These are phyloP conservation scores for Colletotrichum theobromicola DNA, from an alignment of 2,329 filamentous ascomycete species.

Conservation along the genomic window DNA sequence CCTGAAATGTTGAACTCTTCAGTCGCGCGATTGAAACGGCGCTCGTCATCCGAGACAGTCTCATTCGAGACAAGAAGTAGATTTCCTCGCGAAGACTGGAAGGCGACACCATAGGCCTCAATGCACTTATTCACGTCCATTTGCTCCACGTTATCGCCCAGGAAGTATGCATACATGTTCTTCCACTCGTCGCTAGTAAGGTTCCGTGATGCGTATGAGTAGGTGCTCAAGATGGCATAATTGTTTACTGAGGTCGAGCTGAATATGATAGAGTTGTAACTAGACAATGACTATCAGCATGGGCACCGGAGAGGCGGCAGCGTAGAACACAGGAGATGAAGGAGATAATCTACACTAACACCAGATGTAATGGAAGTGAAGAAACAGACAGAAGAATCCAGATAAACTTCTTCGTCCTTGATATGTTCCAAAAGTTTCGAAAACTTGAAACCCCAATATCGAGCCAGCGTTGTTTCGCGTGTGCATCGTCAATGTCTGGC, in stretches of 20 bases:
- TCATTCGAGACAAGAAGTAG: not conserved
- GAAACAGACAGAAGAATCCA: not conserved
- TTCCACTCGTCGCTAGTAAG: not conserved
- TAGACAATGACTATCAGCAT: not conserved
- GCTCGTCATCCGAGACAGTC: too few species aligned
- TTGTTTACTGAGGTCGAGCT: not conserved
- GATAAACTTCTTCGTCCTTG: not conserved
- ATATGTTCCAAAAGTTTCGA: conserved; percentile 21
- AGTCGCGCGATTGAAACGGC: too few species aligned
- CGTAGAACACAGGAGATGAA: not conserved
- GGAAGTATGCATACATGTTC: not conserved
- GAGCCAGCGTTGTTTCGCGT: conserved; percentile 17
- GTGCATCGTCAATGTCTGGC: conserved; percentile 30
- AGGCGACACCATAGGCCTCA: not conserved
- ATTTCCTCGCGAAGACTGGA: not conserved
- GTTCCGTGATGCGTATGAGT: not conserved
- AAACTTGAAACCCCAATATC: conserved; percentile 29
- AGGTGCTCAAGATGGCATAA: not conserved
- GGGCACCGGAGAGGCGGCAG: too few species aligned
- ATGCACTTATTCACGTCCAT: not conserved
- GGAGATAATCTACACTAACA: not conserved
- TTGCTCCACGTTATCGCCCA: not conserved
- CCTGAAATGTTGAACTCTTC: too few species aligned
- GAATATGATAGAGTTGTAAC: not conserved
- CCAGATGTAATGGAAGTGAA: not conserved